These are phyloP conservation scores for Dictyostelium purpureum DNA, from an alignment of 78 protist species.

Conservation along the genomic window DNA sequence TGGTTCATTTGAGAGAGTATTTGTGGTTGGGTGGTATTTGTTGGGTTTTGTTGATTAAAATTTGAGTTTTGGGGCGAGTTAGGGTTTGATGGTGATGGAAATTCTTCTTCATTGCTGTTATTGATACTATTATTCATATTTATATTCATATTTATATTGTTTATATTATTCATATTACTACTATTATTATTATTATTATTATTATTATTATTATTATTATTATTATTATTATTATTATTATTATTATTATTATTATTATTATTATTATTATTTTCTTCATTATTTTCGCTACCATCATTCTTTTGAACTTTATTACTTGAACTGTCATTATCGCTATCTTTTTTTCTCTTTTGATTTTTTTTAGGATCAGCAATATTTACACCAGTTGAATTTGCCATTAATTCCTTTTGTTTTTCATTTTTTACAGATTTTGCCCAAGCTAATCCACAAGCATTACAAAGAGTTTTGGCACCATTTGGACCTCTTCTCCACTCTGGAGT, in stretches of 20 bases:
- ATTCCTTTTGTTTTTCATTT: conserved; percentile 60
- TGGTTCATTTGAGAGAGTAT: too few relatives aligned
- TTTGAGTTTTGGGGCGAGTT: too few relatives aligned
- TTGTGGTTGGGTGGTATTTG: too few relatives aligned
- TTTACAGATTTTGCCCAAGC: conserved; percentile 73
- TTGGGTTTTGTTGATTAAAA: too few relatives aligned
- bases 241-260: conserved; percentile 34
- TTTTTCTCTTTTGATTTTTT: conserved; percentile 54
- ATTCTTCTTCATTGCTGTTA: neutral
- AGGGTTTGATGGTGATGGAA: too few relatives aligned
- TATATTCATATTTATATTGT: neutral
- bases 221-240: conserved; percentile 34
- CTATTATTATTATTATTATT: conserved; percentile 33
- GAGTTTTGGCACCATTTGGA: conserved; percentile 56
- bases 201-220: conserved; percentile 31
- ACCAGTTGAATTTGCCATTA: conserved; percentile 38
- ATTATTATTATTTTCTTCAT: neutral
- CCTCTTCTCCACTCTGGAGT: conserved; percentile 80
- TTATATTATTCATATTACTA: neutral
- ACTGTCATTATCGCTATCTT: neutral
- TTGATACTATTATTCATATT: neutral
- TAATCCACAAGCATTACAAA: conserved; percentile 75
- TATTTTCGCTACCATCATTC: neutral
- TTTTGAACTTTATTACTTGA: neutral
- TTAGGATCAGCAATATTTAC: conserved; percentile 49